Conservation (phyloP, 768 basidiomycete species). For the Mycena chlorophos region DNA sequence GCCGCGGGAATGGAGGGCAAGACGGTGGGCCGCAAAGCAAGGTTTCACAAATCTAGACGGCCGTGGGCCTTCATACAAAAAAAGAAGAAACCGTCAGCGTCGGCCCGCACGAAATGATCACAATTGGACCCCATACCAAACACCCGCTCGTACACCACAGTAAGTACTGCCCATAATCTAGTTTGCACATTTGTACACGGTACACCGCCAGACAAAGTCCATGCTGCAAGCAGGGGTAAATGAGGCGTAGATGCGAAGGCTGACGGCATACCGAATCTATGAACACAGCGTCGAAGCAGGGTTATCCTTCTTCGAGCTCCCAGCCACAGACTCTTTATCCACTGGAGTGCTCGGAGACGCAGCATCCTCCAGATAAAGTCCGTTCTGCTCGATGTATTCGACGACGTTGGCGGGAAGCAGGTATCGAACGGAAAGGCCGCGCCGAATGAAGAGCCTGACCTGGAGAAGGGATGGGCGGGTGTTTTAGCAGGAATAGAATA, state of each 20-base stretch:
- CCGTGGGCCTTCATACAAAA: slow-evolving; percentile 10
- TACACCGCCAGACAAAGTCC: slow-evolving; percentile 7
- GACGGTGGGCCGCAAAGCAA: too few relatives aligned
- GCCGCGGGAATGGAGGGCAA: slow-evolving; percentile 15
- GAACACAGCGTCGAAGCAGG: slow-evolving; percentile 22
- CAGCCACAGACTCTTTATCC: slow-evolving; percentile 30
- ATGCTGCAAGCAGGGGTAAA: slow-evolving; percentile 7
- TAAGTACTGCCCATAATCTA: slow-evolving; percentile 23
- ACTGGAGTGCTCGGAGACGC: slow-evolving; percentile 21
- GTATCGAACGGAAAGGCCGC: slow-evolving; percentile 84
- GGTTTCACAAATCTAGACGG: not conserved
- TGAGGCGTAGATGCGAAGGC: slow-evolving; percentile 7
- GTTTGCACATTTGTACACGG: slow-evolving; percentile 17
- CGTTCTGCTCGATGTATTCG: slow-evolving; percentile 88
- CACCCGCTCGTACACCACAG: slow-evolving; percentile 21
- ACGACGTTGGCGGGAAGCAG: slow-evolving; percentile 89
- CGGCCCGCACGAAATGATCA: slow-evolving; percentile 18
- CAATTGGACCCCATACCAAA: slow-evolving; percentile 21
- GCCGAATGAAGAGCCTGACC: slow-evolving; percentile 72
- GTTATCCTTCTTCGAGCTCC: slow-evolving; percentile 32
- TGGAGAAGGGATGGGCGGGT: slow-evolving; percentile 19
- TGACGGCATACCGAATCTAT: slow-evolving; percentile 15
- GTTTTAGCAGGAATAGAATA: not conserved
- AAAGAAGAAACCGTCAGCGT: slow-evolving; percentile 9
- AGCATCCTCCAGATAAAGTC: slow-evolving; percentile 69